Evolutionary conservation across 2,329 filamentous ascomycete species (phyloP).

Genomic region (Zasmidium cellare): DNA sequence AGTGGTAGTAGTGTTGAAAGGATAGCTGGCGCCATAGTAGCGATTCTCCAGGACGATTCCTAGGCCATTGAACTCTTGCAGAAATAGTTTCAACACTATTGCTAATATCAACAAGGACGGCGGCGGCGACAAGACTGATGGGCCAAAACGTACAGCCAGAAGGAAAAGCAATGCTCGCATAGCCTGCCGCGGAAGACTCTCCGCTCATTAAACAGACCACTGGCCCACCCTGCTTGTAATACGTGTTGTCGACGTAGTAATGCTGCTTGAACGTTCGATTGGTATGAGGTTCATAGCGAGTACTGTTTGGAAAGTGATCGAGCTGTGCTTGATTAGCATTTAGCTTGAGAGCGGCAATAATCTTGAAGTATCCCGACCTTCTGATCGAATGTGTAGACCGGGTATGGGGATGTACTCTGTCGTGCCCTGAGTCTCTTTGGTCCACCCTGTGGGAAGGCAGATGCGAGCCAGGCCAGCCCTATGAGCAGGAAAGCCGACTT

Average conservation of each 20-base stretch:
- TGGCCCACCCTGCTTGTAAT: conserved; percentile 75
- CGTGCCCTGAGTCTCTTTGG: not conserved
- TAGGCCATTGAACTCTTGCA: conserved; percentile 55
- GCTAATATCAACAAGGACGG: not conserved
- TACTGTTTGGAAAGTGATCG: conserved; percentile 81
- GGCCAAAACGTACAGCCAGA: not conserved
- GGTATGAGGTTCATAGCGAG: conserved; percentile 72
- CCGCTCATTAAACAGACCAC: conserved; percentile 75
- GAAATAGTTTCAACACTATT: conserved; percentile 50
- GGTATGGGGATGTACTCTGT: conserved; percentile 1
- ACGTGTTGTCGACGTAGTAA: conserved; percentile 78
- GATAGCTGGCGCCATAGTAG: conserved; percentile 53
- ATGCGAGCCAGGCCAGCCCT: not conserved
- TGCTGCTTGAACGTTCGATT: conserved; percentile 67
- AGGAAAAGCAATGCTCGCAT: conserved; percentile 61
- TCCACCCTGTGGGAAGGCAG: not conserved
- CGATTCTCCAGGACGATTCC: conserved; percentile 57
- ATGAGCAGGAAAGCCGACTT: not conserved
- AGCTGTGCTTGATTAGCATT: conserved; percentile 39
- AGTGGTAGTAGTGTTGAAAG: conserved; percentile 49
- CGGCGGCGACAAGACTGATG: not conserved
- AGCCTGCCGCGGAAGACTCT: conserved; percentile 62
- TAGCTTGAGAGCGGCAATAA: not conserved
- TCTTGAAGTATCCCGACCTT: not conserved
- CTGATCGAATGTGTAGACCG: conserved; percentile 9